phyloP scores from a whole-genome alignment of 2,329 filamentous ascomycete species.

The Fusarium irregulare region DNA sequence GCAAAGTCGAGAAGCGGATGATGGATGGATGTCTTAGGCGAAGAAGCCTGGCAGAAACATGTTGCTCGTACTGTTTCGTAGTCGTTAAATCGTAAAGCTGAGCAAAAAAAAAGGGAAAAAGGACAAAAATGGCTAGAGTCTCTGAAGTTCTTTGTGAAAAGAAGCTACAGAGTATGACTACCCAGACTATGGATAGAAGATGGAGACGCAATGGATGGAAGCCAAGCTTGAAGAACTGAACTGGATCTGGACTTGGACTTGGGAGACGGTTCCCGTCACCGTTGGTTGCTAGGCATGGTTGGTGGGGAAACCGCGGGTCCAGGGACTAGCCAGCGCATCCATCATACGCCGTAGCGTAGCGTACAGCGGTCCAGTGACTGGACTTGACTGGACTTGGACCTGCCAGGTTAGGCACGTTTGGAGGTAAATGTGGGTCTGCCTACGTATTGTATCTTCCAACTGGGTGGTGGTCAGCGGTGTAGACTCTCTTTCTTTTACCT shows the following conservation, averaged over 20 bases:
- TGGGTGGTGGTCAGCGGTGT: slow-evolving; percentile 22
- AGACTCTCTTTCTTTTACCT: not conserved
- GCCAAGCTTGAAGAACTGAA: slow-evolving; percentile 20
- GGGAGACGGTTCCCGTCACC: slow-evolving; percentile 18
- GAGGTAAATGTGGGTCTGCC: slow-evolving; percentile 3
- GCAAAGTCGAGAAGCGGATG: slow-evolving; percentile 17
- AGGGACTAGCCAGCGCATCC: slow-evolving; percentile 27
- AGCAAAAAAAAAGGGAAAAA: not conserved
- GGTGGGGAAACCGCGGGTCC: slow-evolving; percentile 36
- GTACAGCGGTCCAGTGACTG: slow-evolving; percentile 1
- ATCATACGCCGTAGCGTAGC: slow-evolving; percentile 18
- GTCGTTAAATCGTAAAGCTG: slow-evolving; percentile 6
- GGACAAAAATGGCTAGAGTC: not conserved
- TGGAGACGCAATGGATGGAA: slow-evolving; percentile 8
- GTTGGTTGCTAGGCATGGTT: slow-evolving; percentile 35
- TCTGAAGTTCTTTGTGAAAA: slow-evolving; percentile 6
- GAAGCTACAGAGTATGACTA: slow-evolving; percentile 8
- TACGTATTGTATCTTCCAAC: slow-evolving; percentile 12
- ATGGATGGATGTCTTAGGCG: slow-evolving; percentile 36
- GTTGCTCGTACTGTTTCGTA: not conserved
- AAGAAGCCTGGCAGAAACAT: slow-evolving; percentile 22
- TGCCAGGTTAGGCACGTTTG: slow-evolving; percentile 26
- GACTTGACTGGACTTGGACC: slow-evolving; percentile 9
- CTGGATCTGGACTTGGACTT: not conserved
- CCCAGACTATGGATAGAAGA: not conserved